Evolutionary conservation across 108 stramenopile genomes (phyloP), one percentile per base, ranked within the genome.

Genomic region (Fistulifera solaris): DNA sequence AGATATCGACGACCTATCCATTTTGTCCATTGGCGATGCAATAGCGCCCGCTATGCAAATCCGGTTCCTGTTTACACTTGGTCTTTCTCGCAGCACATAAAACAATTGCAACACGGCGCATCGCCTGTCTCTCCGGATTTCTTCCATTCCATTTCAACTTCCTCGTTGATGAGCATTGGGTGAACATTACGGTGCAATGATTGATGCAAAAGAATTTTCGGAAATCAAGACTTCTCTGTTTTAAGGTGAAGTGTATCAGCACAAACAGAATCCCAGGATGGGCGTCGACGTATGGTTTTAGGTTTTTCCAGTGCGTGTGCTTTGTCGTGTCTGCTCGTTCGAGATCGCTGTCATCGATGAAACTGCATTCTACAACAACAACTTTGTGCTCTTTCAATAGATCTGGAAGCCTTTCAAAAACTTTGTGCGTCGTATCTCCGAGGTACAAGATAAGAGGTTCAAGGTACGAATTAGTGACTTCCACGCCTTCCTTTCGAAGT

Each of bases 231-330:
- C 27, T 24, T 31, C 55, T 62, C 53, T 76, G 66, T 27, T 62
- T 62, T 12, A 76, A 48, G 21, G 60, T 58, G 45, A 70, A 70
- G 52, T 76, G 74, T 5, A 45, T 66, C 41, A 76, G 39, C 14
- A 76, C 13, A 38, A 76, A 76, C 41, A 66, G 38, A 8, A 57
- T 62, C 7, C 54, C 17, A 2, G 68, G 74, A 58, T 70, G 38
- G 1, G 65, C 27, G 10, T 65, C 45, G 11, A 76, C 48, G 26
- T 52, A n/a, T 22, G 68, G 68, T 55, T 61, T 17, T 58, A 76
- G 62, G 22, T 66, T 53, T 2, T 49, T 42, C 74, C 74, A 76
- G 52, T 76, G 74, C 56, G 62, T 66, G 41, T 76, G 74, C 45
- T 50, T 70, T 0, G 68, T 67, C 22, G 18, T 35, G 44, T 60